phyloP scores from a whole-genome alignment of 148 eudicot species.

The Spergularia marina region DNA sequence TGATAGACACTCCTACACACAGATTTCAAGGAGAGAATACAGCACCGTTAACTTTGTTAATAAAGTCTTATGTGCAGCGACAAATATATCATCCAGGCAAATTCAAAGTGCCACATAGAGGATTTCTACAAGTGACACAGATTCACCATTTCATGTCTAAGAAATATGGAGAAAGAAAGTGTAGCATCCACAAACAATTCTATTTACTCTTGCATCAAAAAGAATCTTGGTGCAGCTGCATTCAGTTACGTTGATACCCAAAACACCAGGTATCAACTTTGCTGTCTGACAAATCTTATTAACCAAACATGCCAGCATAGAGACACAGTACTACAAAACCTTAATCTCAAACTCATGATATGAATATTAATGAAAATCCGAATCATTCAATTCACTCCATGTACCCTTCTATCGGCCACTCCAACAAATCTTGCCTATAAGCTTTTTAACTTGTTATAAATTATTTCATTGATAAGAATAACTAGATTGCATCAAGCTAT shows the following conservation, averaged over 20 bases:
- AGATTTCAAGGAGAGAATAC: neutral
- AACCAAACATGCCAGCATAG: neutral
- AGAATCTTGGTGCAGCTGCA: neutral
- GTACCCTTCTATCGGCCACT: too few relatives aligned
- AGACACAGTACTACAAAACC: neutral
- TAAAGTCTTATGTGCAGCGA: neutral
- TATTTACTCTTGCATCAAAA: neutral
- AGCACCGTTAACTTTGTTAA: constrained; percentile 12
- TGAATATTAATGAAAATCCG: too few relatives aligned
- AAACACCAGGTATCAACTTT: neutral
- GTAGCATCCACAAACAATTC: neutral
- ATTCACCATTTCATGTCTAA: neutral
- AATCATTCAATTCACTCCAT: too few relatives aligned
- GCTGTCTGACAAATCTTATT: neutral
- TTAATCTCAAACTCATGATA: neutral
- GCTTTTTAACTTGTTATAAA: too few relatives aligned
- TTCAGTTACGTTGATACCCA: neutral
- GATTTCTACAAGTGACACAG: neutral
- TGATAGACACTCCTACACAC: constrained; percentile 73
- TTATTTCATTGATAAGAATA: too few relatives aligned
- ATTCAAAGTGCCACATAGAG: neutral
- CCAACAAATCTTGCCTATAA: too few relatives aligned
- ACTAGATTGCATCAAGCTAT: too few relatives aligned
- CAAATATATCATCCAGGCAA: neutral
- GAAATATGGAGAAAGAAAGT: neutral